phyloP scores from a whole-genome alignment of 371 early-diverging fungal genomes.

The Rhizopus arrhizus region DNA sequence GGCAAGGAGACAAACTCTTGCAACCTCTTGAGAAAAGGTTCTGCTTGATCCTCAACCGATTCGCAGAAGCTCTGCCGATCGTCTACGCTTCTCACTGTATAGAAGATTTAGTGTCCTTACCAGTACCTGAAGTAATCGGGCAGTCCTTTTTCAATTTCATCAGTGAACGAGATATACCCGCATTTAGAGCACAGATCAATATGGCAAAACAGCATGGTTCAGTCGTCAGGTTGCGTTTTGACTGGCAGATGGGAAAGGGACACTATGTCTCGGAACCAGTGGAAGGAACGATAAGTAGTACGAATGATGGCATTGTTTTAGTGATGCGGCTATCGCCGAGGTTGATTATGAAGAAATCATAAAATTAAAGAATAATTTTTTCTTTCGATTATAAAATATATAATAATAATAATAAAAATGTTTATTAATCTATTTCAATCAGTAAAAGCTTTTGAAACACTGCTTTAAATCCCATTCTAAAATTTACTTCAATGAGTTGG shows the following conservation, averaged over 20 bases:
- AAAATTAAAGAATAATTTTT: not conserved
- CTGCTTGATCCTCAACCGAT: constrained; percentile 44
- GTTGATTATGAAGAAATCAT: constrained; percentile 6
- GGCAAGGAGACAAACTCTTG: not conserved
- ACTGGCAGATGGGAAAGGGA: constrained; percentile 35
- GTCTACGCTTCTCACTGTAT: constrained; percentile 32
- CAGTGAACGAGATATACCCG: constrained; percentile 24
- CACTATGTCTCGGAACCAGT: constrained; percentile 21
- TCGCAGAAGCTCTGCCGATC: constrained; percentile 30
- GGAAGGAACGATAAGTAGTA: constrained; percentile 41
- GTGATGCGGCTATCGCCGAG: constrained; percentile 22
- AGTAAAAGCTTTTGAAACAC: too few species aligned
- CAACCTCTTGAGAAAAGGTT: constrained; percentile 30
- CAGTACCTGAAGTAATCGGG: constrained; percentile 25
- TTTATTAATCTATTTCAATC: too few species aligned
- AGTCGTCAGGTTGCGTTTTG: constrained; percentile 42
- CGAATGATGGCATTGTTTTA: constrained; percentile 49
- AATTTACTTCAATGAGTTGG: too few species aligned
- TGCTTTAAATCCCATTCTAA: too few species aligned
- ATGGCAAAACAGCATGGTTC: constrained; percentile 33
- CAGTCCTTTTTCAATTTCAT: constrained; percentile 33
- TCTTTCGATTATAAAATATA: not conserved
- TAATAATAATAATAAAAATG: too few species aligned
- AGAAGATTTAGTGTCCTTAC: constrained; percentile 27
- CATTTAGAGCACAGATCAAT: constrained; percentile 29